These are phyloP conservation scores for Conoideocrella luteorostrata DNA, from an alignment of 2,329 filamentous ascomycete genomes.

Conservation along the genomic window DNA sequence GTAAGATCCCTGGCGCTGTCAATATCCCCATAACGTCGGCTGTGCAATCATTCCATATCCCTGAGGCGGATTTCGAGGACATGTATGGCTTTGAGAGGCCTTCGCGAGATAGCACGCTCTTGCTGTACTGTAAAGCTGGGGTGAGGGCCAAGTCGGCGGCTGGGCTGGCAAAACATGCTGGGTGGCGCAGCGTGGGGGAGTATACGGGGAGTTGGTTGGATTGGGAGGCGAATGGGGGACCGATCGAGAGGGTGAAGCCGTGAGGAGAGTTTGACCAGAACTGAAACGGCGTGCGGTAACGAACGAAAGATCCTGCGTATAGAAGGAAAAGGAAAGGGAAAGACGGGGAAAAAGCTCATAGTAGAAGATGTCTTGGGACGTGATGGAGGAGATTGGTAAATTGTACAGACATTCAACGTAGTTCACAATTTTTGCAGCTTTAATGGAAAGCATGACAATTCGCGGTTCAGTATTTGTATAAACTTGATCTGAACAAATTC, in stretches of 20 bases:
- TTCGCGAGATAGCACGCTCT: conserved; percentile 46
- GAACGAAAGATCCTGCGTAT: too few relatives aligned
- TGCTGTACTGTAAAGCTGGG: conserved; percentile 93
- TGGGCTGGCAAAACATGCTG: conserved; percentile 66
- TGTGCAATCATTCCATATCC: conserved; percentile 73
- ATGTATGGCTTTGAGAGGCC: conserved; percentile 72
- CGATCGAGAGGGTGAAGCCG: conserved; percentile 26
- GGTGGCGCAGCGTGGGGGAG: conserved; percentile 66
- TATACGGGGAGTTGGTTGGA: conserved; percentile 75
- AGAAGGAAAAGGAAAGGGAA: too few relatives aligned
- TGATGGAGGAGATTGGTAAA: too few relatives aligned
- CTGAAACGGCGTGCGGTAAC: too few relatives aligned
- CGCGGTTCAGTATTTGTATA: too few relatives aligned
- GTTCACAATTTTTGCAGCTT: too few relatives aligned
- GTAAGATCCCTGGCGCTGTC: conserved; percentile 71
- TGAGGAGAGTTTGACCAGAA: background rate
- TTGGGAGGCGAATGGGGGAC: conserved; percentile 69
- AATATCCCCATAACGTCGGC: conserved; percentile 75
- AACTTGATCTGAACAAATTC: too few relatives aligned
- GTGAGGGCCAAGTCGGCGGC: conserved; percentile 76
- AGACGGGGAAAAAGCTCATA: too few relatives aligned
- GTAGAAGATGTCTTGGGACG: too few relatives aligned
- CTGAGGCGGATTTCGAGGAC: conserved; percentile 73
- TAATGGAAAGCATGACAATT: too few relatives aligned
- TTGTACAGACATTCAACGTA: too few relatives aligned